Evolutionary conservation across 441 rosid genomes (phyloP).

Genomic region (Jatropha podagrica): DNA sequence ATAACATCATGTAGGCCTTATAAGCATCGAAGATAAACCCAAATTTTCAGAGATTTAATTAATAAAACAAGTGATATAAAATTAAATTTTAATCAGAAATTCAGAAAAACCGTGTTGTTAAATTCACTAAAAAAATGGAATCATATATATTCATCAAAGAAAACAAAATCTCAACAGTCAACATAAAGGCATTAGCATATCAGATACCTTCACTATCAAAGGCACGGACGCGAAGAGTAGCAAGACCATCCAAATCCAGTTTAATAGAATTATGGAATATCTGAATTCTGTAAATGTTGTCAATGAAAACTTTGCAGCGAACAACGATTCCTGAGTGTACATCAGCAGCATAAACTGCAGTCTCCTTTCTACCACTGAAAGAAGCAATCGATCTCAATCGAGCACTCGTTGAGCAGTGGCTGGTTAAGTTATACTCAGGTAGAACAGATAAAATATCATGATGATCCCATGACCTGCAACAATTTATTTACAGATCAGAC

Average conservation of each 20-base stretch:
- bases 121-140: background rate
- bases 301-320: slow-evolving; percentile 97
- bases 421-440: slow-evolving; percentile 82
- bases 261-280: slow-evolving; percentile 92
- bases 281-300: slow-evolving; percentile 84
- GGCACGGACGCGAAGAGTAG: slow-evolving; percentile 88
- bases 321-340: slow-evolving; percentile 73
- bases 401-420: slow-evolving; percentile 84
- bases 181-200: slow-evolving; percentile 2
- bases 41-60: background rate
- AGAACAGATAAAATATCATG: slow-evolving; percentile 78
- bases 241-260: slow-evolving; percentile 95
- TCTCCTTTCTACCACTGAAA: slow-evolving; percentile 82
- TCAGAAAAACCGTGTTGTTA: background rate
- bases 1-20: background rate
- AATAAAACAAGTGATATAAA: background rate
- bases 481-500: slow-evolving; percentile 5
- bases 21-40: background rate
- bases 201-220: slow-evolving; percentile 78
- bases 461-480: slow-evolving; percentile 97
- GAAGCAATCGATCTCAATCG: slow-evolving; percentile 76
- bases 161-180: background rate
- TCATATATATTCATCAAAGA: background rate
- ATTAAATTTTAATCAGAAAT: background rate
- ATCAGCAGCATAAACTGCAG: slow-evolving; percentile 94